Percentiles rank a stretch among this genome's conserved stretches.
phyloP scores from a whole-genome alignment of 306 rosid genomes.

The Carpinus viminea region DNA sequence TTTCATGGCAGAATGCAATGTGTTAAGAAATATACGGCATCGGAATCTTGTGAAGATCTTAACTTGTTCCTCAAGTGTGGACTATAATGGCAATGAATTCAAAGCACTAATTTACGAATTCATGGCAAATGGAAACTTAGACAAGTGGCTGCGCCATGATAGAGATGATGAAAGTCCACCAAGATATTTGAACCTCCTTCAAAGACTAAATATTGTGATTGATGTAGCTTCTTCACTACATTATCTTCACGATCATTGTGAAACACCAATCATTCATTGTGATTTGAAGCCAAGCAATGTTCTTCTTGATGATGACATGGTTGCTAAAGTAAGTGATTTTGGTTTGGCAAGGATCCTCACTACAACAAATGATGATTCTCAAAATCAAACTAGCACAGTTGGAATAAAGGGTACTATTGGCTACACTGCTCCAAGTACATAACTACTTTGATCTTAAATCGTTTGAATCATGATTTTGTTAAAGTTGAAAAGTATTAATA shows the following conservation, averaged over 20 bases:
- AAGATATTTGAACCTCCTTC: background rate
- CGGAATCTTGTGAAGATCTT: slow-evolving; percentile 26
- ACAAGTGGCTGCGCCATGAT: slow-evolving; percentile 22
- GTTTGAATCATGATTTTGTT: too few species aligned
- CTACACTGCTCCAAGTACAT: slow-evolving; percentile 16
- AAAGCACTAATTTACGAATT: slow-evolving; percentile 35
- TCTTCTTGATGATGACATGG: slow-evolving; percentile 20
- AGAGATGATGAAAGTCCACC: background rate
- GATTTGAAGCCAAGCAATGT: slow-evolving; percentile 29
- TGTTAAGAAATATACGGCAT: slow-evolving; percentile 22
- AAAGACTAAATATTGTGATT: slow-evolving; percentile 29
- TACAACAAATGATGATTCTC: background rate
- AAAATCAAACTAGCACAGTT: slow-evolving; percentile 15
- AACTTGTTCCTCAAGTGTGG: slow-evolving; percentile 31
- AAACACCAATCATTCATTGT: slow-evolving; percentile 6
- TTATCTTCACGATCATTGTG: slow-evolving; percentile 26
- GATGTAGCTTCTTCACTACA: slow-evolving; percentile 22
- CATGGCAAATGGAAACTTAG: slow-evolving; percentile 38
- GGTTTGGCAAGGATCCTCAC: slow-evolving; percentile 30
- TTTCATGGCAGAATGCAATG: slow-evolving; percentile 27
- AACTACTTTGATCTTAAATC: too few species aligned
- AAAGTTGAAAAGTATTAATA: too few species aligned
- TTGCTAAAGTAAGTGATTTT: slow-evolving; percentile 32
- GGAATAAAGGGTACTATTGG: slow-evolving; percentile 24
- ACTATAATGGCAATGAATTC: slow-evolving; percentile 30